Evolutionary conservation across 2,329 filamentous ascomycete species (phyloP).

Genomic region (Lojkania enalia): DNA sequence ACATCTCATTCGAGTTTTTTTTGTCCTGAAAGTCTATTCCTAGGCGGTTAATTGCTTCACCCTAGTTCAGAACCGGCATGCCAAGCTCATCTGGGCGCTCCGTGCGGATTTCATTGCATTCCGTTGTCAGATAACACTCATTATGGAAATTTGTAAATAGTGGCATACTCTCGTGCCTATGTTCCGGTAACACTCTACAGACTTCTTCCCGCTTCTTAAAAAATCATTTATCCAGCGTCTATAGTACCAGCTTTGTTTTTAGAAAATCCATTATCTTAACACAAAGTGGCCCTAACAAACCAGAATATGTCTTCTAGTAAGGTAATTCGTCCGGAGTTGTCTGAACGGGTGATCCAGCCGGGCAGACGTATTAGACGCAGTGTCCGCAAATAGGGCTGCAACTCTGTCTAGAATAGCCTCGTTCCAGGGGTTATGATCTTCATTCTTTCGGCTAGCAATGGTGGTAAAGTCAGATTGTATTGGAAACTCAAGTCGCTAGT

Average conservation of each 20-base stretch:
- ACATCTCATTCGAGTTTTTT: neutral
- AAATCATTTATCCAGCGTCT: conserved; percentile 13
- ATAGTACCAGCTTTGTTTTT: conserved; percentile 11
- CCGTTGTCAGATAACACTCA: conserved; percentile 20
- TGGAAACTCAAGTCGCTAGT: conserved; percentile 21
- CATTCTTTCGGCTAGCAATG: conserved; percentile 23
- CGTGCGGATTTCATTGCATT: conserved; percentile 9
- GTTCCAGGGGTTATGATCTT: conserved; percentile 28
- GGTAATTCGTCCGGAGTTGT: too few species aligned
- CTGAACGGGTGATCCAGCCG: conserved; percentile 12
- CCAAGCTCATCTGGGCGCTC: conserved; percentile 10
- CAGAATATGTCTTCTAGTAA: too few species aligned
- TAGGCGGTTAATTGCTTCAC: conserved; percentile 11
- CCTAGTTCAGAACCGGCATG: neutral
- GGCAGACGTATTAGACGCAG: conserved; percentile 14
- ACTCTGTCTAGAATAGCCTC: conserved; percentile 16
- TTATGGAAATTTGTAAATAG: conserved; percentile 15
- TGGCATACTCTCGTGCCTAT: conserved; percentile 10
- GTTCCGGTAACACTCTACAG: neutral
- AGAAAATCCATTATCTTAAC: conserved; percentile 11
- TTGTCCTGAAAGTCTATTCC: conserved; percentile 11
- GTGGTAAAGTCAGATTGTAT: conserved; percentile 35
- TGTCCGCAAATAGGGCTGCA: conserved; percentile 15
- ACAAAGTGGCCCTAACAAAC: conserved; percentile 14
- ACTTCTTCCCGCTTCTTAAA: conserved; percentile 13